Conservation (phyloP, 305 asterid species). For the Fraxinus sp. region DNA sequence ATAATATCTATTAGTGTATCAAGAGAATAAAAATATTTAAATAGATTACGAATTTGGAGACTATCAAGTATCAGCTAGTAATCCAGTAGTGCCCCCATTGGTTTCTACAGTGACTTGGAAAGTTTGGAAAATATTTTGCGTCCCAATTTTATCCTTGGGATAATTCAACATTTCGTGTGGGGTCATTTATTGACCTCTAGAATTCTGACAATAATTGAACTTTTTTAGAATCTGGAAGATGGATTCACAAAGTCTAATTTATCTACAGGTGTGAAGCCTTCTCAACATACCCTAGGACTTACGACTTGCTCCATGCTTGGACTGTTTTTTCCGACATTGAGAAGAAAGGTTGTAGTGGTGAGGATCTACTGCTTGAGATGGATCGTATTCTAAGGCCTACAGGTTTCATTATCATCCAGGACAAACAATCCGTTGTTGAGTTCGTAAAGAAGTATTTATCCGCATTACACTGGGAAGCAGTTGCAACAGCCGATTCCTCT, state of each 20-base stretch:
- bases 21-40: neutral
- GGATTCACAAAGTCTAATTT: conserved; percentile 1
- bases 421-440: conserved; percentile 63
- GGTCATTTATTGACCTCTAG: neutral
- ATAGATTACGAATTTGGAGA: neutral
- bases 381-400: conserved; percentile 93
- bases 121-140: neutral
- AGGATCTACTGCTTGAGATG: conserved; percentile 80
- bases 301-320: conserved; percentile 87
- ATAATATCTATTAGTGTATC: neutral
- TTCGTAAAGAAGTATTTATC: conserved; percentile 72
- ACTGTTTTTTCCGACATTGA: conserved; percentile 70
- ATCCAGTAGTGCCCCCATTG: neutral
- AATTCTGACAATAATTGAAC: neutral
- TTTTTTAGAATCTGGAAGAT: neutral
- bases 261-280: conserved; percentile 80
- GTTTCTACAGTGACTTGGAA: neutral
- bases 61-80: neutral
- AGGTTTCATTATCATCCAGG: conserved; percentile 68
- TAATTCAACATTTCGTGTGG: neutral
- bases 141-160: neutral
- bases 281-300: conserved; percentile 86
- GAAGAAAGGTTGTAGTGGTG: conserved; percentile 92
- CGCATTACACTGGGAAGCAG: conserved; percentile 90
- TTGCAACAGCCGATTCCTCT: conserved; percentile 52